These are phyloP conservation scores for Leptographium galeiforme DNA, from an alignment of 2,329 filamentous ascomycete species.

Conservation along the genomic window DNA sequence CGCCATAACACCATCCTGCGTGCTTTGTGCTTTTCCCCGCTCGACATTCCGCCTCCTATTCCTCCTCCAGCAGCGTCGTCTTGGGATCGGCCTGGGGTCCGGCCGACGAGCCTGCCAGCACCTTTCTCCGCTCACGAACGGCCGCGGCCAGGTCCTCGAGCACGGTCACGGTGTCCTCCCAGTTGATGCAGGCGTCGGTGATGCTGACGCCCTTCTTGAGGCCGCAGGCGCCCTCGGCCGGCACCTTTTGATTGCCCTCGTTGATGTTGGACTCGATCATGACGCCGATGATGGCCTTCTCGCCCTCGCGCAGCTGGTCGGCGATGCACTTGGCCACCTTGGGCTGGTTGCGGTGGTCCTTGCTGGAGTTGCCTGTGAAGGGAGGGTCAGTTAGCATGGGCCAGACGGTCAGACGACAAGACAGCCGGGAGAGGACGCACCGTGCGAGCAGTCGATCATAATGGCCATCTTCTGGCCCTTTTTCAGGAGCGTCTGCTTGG, in stretches of 20 bases:
- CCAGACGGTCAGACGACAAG: not conserved
- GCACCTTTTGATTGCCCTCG: slow-evolving; percentile 81
- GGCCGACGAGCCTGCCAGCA: slow-evolving; percentile 24
- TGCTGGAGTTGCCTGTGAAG: slow-evolving; percentile 92
- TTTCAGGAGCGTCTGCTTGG: slow-evolving; percentile 62
- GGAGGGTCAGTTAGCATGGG: not conserved
- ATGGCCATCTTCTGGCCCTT: slow-evolving; percentile 80
- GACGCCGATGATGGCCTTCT: slow-evolving; percentile 81
- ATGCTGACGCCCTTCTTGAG: slow-evolving; percentile 88
- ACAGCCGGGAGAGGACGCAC: slow-evolving; percentile 30
- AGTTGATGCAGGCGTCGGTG: slow-evolving; percentile 91
- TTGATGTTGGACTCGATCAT: slow-evolving; percentile 99
- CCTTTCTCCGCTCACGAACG: slow-evolving; percentile 58
- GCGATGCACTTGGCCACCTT: slow-evolving; percentile 72
- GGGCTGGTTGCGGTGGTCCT: slow-evolving; percentile 95
- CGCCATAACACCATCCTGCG: not conserved
- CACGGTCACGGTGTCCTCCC: slow-evolving; percentile 71
- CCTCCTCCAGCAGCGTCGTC: slow-evolving; percentile 38
- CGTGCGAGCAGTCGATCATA: slow-evolving; percentile 98
- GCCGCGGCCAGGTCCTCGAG: slow-evolving; percentile 78
- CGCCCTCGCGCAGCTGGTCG: slow-evolving; percentile 76
- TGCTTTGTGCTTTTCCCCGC: not conserved
- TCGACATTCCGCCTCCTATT: slow-evolving; percentile 18
- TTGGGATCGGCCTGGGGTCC: slow-evolving; percentile 19
- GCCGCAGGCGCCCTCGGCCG: slow-evolving; percentile 60